Evolutionary conservation across 768 basidiomycete species (phyloP), one percentile per base, ranked within the genome.

Genomic region (Calocybe cyanea): DNA sequence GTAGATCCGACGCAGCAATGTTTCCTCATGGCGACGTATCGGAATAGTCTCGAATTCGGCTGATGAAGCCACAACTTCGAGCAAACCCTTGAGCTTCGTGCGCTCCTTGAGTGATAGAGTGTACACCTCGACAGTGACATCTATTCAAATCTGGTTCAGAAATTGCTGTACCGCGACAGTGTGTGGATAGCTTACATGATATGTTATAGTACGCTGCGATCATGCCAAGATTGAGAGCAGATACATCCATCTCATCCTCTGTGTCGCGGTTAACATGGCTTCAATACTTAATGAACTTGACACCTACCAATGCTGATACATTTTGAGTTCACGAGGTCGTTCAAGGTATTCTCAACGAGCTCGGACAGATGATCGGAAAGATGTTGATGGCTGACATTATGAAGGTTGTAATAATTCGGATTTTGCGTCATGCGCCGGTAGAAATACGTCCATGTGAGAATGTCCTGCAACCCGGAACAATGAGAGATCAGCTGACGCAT

Each of bases 361-460:
- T 98, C 94, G 1, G 94, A 97, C 4, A 98, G 72, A 61, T 97
- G 93, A 51, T 98, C 95, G 0, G 93, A 95, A 10, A 98, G 73
- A 61, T 96, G 92, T 38, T 93, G 89, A 59, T 97, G 94, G 55
- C 85, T 92, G 62, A 96, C 94, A 48, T 92, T 94, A 72, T 94
- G 88, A 13, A 94, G 70, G 52, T 92, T 92, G 70, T 93, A 93
- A 63, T 91, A 94, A 57, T 93, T 92, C 0, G 95, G 93, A 51
- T 98, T 99, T 61, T 97, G 92, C 0, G 92, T 94, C 85, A 98
- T 89, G 11, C 96, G 81, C 36, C 95, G 82, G 66, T 98, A 98
- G 74, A 97, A 92, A 73, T 88, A 96, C 9, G 94, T 94, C 96
- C 96, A 99, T 0, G 96, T 99, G 57, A 96, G 71, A 61, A 96